A percentile compares a stretch with the other conserved stretches of the same genome.
These are phyloP conservation scores for Cyclotella kingstonii DNA, from an alignment of 108 stramenopile species.

Conservation along the genomic window DNA sequence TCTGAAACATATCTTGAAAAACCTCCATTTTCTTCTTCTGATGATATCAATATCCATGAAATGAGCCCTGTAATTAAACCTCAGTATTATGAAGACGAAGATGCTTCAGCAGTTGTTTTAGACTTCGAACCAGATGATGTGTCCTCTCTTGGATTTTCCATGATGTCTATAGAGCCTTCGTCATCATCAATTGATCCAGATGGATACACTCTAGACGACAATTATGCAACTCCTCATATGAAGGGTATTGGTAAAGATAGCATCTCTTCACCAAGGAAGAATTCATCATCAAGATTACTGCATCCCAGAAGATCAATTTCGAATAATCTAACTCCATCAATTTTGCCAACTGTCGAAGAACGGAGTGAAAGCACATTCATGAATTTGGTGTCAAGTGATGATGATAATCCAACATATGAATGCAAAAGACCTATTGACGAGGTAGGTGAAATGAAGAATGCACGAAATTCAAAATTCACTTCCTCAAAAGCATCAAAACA, in stretches of 20 bases:
- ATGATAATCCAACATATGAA: too few species aligned
- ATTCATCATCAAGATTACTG: not conserved
- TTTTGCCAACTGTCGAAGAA: slow-evolving; percentile 17
- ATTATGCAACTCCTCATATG: slow-evolving; percentile 5
- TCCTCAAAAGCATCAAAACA: too few species aligned
- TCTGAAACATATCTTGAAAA: not conserved
- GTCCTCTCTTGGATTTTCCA: slow-evolving; percentile 29
- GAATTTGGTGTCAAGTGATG: not conserved
- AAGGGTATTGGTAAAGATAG: not conserved
- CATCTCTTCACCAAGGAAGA: not conserved
- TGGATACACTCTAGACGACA: slow-evolving; percentile 36
- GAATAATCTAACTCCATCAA: not conserved
- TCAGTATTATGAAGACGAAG: slow-evolving; percentile 6
- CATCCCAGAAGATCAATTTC: slow-evolving; percentile 1
- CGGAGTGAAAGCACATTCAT: slow-evolving; percentile 9
- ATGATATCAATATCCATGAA: not conserved
- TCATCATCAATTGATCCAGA: slow-evolving; percentile 27
- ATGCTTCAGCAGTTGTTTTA: slow-evolving; percentile 10
- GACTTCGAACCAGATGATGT: slow-evolving; percentile 28
- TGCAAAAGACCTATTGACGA: too few species aligned
- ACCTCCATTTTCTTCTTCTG: slow-evolving; percentile 1
- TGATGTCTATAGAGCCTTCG: slow-evolving; percentile 6
- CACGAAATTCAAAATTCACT: too few species aligned
- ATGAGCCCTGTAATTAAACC: not conserved
- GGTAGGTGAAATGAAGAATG: too few species aligned